Base-by-base conservation (phyloP, 2,329 filamentous ascomycete genomes). In the Pseudogymnoascus sp. region DNA sequence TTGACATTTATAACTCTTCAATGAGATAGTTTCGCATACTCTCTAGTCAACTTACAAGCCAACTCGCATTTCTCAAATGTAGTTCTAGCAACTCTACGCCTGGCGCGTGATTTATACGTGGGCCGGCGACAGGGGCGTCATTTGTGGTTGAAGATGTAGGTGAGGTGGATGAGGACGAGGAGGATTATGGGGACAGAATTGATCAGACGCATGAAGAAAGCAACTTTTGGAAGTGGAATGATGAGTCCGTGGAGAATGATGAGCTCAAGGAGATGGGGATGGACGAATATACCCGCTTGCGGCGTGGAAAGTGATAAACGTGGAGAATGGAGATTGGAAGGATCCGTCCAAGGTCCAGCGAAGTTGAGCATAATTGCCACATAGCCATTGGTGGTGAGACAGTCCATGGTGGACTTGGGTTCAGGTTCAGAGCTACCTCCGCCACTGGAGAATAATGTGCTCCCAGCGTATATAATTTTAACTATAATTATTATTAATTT, bases 81-180 rank as follows among this genome's bases (percentile, higher is more conserved):
- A 13, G 26, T 8, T 53, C 24, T 5, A 31, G 6, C 24, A 16
- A 13, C 29, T 31, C 8, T 56, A 6, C 47, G n/a, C 26, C 26
- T 19, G 8, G 8, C 26, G n/a, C 26, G 14, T 53, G 42, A 26
- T 47, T 26, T n/a, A 47, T 47, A 26, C 24, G 24, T 31, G 78
- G 79, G 0, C 75, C 77, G 1, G 76, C 76, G 1, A 76, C 70
- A 0, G 77, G 77, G 2, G 75, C 71, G 0, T 74, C 64, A 11
- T 78, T 81, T 64, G 76, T 79, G 3, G 74, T 81, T 61, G 78
- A 80, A 65, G 77, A 79, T 60, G 73, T 80, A 29, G 77, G 74
- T 1, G 77, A 78, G 40, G 67, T 76, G 8, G 73, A 72, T 6
- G 75, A 79, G 16, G 74, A 78, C 53, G 76, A 78, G 47, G 76